Conservation (phyloP, 257 asterid species). For the Asclepias syriaca region DNA sequence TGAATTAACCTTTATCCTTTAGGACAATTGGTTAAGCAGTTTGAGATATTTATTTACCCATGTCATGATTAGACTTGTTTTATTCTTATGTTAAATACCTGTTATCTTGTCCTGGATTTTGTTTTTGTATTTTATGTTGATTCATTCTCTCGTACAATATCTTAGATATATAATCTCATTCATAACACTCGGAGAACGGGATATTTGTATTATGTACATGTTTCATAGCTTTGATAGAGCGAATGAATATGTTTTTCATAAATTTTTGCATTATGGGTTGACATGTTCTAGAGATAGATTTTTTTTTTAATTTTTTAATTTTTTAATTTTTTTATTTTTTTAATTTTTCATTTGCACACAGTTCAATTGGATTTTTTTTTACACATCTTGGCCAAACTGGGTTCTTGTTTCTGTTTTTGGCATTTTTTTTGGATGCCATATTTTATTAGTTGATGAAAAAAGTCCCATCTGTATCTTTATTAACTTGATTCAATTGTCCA, state of each 20-base stretch:
- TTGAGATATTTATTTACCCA: neutral
- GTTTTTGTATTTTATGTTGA: neutral
- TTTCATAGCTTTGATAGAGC: neutral
- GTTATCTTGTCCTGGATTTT: neutral
- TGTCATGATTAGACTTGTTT: neutral
- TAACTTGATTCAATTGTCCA: slow-evolving; percentile 29
- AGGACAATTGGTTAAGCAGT: neutral
- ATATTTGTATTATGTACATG: neutral
- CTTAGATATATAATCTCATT: neutral
- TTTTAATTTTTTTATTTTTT: too few relatives aligned
- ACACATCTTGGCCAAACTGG: neutral
- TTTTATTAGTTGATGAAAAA: neutral
- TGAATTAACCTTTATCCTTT: neutral
- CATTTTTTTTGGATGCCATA: neutral
- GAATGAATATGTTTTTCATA: neutral
- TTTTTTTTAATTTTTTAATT: too few relatives aligned
- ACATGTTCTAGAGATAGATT: neutral
- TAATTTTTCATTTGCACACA: neutral
- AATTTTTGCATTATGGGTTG: neutral
- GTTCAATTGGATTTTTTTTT: neutral
- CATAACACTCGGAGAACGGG: neutral
- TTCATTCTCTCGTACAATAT: too few relatives aligned
- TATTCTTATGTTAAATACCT: neutral
- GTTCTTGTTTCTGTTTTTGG: neutral
- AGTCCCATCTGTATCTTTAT: neutral